Base-by-base conservation (phyloP, 768 basidiomycete genomes). In the Leucocoprinus sp. region DNA sequence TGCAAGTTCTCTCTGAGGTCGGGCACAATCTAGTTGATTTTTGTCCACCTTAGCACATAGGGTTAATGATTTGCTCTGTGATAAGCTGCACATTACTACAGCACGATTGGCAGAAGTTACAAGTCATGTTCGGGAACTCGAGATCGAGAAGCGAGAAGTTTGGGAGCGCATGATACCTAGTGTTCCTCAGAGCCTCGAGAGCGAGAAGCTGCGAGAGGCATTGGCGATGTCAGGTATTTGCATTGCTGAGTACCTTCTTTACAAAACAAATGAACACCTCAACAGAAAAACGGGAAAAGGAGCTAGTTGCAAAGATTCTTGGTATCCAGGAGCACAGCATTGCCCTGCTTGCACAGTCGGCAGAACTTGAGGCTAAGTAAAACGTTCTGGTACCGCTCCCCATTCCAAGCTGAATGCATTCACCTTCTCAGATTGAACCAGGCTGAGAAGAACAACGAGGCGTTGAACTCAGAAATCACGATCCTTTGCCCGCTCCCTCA, bases 31-130 rank as follows among this genome's bases (percentile, higher is more conserved):
- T 39, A 22, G 33, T 34, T 11, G 11, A 12, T 2, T 27, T 19
- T 17, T 6, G 15, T 35, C 29, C n/a, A n/a, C n/a, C 5, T 7
- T 37, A 42, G 43, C 42, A 3, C 39, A 29, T n/a, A 40, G 40
- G 17, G 41, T 51, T 14, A 46, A 48, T 2, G 68, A 69, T 33
- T 54, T 71, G 3, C 56, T 69, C 1, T 61, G 68, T 18, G 64
- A 67, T 45, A 69, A 70, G 45, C 55, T 68, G 0, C 60, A 65
- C 36, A 50, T 62, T 37, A 55, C 64, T 14, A 57, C 64, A 1
- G 54, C 60, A 6, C 60, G 64, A 35, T 51, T 69, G 0, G 64
- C 62, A 1, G 64, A 67, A 14, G 37, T 62, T 1, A 61, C 60
- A 40, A 54, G 47, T 5, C 60, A 61, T 4, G 51, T 68, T 15